Conservation (phyloP, 768 basidiomycete genomes). For the Kwoniella sp. region DNA sequence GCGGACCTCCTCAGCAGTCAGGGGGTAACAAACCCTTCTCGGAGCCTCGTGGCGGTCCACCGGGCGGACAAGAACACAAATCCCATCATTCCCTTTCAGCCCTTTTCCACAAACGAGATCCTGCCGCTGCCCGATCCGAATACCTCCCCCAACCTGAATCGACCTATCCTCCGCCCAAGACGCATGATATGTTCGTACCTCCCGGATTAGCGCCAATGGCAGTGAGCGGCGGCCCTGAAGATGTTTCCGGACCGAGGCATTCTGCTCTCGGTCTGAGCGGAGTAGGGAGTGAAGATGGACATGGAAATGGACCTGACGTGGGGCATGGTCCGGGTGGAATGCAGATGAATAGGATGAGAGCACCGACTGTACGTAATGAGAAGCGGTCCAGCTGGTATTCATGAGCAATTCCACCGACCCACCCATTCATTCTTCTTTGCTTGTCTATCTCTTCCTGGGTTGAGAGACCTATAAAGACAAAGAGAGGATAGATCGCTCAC, state of each 20-base stretch:
- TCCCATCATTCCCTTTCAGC: constrained; percentile 18
- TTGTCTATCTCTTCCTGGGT: no score
- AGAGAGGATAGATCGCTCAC: constrained; percentile 4
- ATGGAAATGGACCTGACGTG: neutral
- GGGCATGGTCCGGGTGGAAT: neutral
- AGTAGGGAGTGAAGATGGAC: constrained; percentile 21
- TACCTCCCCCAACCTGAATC: constrained; percentile 23
- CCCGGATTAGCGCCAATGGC: constrained; percentile 31
- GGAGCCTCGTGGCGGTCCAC: constrained; percentile 22
- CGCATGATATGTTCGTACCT: constrained; percentile 37
- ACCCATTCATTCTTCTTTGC: neutral
- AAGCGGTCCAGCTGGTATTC: constrained; percentile 27
- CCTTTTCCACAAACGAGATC: constrained; percentile 14
- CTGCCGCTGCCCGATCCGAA: constrained; percentile 6
- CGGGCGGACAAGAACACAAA: constrained; percentile 13
- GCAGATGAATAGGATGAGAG: constrained; percentile 22
- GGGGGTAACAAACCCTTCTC: constrained; percentile 27
- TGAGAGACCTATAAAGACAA: no score
- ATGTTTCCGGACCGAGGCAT: constrained; percentile 31
- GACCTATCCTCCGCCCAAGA: constrained; percentile 16
- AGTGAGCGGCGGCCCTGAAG: constrained; percentile 28
- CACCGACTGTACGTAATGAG: constrained; percentile 42
- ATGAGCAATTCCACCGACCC: neutral
- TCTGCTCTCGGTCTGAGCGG: constrained; percentile 38
- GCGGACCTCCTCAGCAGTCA: constrained; percentile 6